phyloP scores from a whole-genome alignment of 495 filamentous ascomycete species.

The Hypomontagnella submonticulosa region DNA sequence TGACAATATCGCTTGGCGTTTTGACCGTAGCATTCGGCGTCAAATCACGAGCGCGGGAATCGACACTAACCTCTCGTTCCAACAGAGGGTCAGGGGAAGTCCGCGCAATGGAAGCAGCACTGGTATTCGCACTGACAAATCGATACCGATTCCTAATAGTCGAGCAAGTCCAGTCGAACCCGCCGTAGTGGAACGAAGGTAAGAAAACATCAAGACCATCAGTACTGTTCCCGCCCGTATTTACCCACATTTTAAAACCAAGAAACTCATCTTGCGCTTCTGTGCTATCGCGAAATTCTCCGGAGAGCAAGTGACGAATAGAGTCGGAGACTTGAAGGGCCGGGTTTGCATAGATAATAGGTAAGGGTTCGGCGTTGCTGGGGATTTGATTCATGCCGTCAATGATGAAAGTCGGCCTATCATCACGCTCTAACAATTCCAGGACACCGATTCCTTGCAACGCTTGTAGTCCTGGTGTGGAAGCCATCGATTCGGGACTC shows the following conservation, averaged over 20 bases:
- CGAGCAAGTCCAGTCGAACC: slow-evolving; percentile 70
- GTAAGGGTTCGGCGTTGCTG: slow-evolving; percentile 61
- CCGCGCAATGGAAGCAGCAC: slow-evolving; percentile 39
- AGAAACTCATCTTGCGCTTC: slow-evolving; percentile 55
- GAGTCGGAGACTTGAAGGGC: slow-evolving; percentile 61
- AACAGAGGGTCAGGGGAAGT: slow-evolving; percentile 51
- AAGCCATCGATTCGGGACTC: slow-evolving; percentile 57
- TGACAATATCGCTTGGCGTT: slow-evolving; percentile 44
- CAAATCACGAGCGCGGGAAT: slow-evolving; percentile 39
- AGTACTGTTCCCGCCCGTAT: slow-evolving; percentile 59
- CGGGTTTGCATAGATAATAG: slow-evolving; percentile 69
- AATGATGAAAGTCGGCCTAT: slow-evolving; percentile 73
- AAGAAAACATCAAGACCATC: slow-evolving; percentile 59
- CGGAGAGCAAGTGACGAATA: slow-evolving; percentile 62
- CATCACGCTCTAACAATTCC: slow-evolving; percentile 74
- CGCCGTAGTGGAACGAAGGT: slow-evolving; percentile 64
- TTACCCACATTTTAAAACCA: slow-evolving; percentile 72
- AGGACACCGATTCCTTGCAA: slow-evolving; percentile 68
- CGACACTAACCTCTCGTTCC: slow-evolving; percentile 41
- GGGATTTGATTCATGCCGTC: slow-evolving; percentile 67
- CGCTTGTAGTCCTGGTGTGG: slow-evolving; percentile 55
- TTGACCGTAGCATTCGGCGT: slow-evolving; percentile 42
- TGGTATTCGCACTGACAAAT: slow-evolving; percentile 64
- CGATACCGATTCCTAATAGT: slow-evolving; percentile 71
- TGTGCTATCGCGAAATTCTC: slow-evolving; percentile 51